Base-by-base conservation (phyloP, 192 early-diverging fungal species). In the Entomortierella chlamydospora region DNA sequence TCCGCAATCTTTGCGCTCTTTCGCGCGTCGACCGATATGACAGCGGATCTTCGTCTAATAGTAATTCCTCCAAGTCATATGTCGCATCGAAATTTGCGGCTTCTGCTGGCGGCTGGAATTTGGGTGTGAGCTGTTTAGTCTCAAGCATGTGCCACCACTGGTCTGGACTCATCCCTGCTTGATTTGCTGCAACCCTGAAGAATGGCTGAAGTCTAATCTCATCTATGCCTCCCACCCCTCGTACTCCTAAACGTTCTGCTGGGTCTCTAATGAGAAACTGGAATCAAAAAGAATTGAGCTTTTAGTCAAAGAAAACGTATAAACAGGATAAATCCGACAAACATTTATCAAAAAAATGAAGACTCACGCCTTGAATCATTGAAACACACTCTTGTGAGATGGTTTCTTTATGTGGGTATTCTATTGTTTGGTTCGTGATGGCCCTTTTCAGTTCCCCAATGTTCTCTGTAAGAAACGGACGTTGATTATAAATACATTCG, bases 61-160 rank as follows among this genome's bases (percentile, higher is more conserved):
- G 76, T 17, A 92, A 42, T 53, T 94, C 92, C 61, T 93, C 93
- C n/a, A 94, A 68, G 42, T 94, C 93, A 55, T 90, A 88, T 9
- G 88, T 90, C 2, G 91, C 88, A 52, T 94, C 93, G 73, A 94
- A 94, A 69, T 94, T 94, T n/a, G 88, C 82, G n/a, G 71, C 73
- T 30, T 85, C 80, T 15, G 83, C 66, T 18, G 88, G 64, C 18
- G 88, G 86, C 51, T 72, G 52, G 37, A 83, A 85, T 3, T 69
- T 57, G 17, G 88, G 88, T 13, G 63, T 68, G 22, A 81, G 39
- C 4, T 78, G 57, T 64, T 87, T 89, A 11, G 56, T 68, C 33
- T 87, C 85, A 1, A 87, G 69, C 17, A 66, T n/a, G 6, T 71
- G 30, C 85, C 84, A 89, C 76, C 76, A 79, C 22, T 70, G 34